These are phyloP conservation scores for Blastobotrys capitulatus DNA, from an alignment of 1,139 yeast genomes.

Conservation along the genomic window DNA sequence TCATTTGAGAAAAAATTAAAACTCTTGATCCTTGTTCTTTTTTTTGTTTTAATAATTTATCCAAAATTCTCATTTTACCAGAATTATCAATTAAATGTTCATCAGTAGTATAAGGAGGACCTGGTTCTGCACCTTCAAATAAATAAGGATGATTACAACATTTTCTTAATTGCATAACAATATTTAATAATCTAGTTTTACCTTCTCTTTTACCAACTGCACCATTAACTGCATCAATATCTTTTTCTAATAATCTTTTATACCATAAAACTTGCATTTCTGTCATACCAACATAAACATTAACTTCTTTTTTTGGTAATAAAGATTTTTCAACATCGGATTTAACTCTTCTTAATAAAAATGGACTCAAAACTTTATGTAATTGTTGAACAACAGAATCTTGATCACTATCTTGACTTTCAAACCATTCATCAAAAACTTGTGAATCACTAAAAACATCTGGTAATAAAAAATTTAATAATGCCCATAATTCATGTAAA, in stretches of 20 bases:
- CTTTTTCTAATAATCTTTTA: slow-evolving; percentile 80
- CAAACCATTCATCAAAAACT: slow-evolving; percentile 92
- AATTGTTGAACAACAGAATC: slow-evolving; percentile 75
- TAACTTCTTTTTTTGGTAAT: slow-evolving; percentile 83
- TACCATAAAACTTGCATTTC: slow-evolving; percentile 95
- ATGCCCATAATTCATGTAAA: slow-evolving; percentile 93
- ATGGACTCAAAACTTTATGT: slow-evolving; percentile 87
- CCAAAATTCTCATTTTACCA: slow-evolving; percentile 86
- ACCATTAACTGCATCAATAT: slow-evolving; percentile 94
- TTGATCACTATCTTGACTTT: slow-evolving; percentile 42
- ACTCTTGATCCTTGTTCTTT: slow-evolving; percentile 82
- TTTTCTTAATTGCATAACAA: slow-evolving; percentile 94
- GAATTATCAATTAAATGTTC: slow-evolving; percentile 86
- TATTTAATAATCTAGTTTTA: slow-evolving; percentile 81
- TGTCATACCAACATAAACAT: slow-evolving; percentile 90
- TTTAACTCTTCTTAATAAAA: slow-evolving; percentile 81
- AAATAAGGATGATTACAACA: slow-evolving; percentile 97
- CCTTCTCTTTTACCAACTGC: slow-evolving; percentile 88
- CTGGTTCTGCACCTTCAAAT: slow-evolving; percentile 98
- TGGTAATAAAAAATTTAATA: slow-evolving; percentile 82
- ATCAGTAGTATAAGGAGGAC: slow-evolving; percentile 96
- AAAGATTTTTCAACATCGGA: slow-evolving; percentile 89
- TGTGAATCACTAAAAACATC: slow-evolving; percentile 94
- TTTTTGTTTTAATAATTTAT: slow-evolving; percentile 70
- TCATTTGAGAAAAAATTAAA: slow-evolving; percentile 91